Percentiles rank a stretch among this genome's conserved stretches.
phyloP scores from a whole-genome alignment of 2,329 filamentous ascomycete species.

The Cytospora piceae region DNA sequence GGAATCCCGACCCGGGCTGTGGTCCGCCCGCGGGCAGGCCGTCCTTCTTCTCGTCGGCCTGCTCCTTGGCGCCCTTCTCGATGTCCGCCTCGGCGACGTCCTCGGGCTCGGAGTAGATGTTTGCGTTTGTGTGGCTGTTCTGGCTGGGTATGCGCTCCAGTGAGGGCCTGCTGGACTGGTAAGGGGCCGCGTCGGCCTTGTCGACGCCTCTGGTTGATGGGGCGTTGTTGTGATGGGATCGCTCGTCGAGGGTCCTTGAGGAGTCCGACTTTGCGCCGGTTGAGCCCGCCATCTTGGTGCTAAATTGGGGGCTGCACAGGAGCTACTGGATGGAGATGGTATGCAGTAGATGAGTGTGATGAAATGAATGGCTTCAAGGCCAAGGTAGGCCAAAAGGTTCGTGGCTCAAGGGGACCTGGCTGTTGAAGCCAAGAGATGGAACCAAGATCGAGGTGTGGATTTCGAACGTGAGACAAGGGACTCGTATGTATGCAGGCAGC shows the following conservation, averaged over 20 bases:
- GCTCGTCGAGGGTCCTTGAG: constrained; percentile 26
- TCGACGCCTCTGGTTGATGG: not conserved
- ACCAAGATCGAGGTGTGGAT: not conserved
- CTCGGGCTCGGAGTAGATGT: constrained; percentile 39
- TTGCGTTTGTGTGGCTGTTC: constrained; percentile 41
- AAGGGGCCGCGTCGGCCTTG: constrained; percentile 18
- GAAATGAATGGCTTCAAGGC: not conserved
- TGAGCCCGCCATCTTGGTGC: constrained; percentile 13
- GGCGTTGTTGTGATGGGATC: not conserved
- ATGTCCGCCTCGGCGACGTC: constrained; percentile 40
- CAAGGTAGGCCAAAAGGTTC: too few relatives aligned
- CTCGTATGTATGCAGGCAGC: too few relatives aligned
- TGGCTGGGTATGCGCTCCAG: constrained; percentile 40
- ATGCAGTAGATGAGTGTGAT: not conserved
- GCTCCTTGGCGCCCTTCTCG: constrained; percentile 36
- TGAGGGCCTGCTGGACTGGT: constrained; percentile 26
- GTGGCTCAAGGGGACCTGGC: not conserved
- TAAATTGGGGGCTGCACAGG: not conserved
- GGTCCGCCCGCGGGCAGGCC: constrained; percentile 2
- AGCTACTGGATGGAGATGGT: not conserved
- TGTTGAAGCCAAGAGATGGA: not conserved
- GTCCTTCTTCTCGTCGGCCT: constrained; percentile 28
- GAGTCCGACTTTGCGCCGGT: constrained; percentile 21
- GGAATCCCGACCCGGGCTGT: constrained; percentile 36
- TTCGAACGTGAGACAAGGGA: not conserved